Percentiles rank a stretch among this genome's conserved stretches.
Evolutionary conservation across 176 grass and related monocot genomes (phyloP).

Genomic region (Musa beccarii): DNA sequence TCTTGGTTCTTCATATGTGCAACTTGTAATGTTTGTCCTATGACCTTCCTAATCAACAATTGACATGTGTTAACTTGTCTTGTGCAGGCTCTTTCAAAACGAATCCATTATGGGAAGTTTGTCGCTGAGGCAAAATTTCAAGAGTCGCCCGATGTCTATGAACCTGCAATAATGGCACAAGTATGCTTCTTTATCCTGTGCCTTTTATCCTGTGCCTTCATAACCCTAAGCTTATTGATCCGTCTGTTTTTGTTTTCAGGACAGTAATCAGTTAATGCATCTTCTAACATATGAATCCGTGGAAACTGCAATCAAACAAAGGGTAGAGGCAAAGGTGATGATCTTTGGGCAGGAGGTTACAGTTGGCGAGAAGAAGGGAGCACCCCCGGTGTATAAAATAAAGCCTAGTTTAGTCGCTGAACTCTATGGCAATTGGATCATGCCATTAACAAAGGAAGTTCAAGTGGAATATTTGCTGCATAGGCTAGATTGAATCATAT

Average conservation of each 20-base stretch:
- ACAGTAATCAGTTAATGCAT: constrained; percentile 39
- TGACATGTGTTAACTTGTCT: neutral
- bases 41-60: neutral
- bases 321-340: constrained; percentile 54
- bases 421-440: constrained; percentile 65
- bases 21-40: too few species aligned
- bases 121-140: constrained; percentile 86
- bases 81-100: constrained; percentile 71
- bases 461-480: constrained; percentile 66
- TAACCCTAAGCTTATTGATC: neutral
- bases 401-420: constrained; percentile 49
- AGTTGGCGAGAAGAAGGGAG: constrained; percentile 12
- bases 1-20: too few species aligned
- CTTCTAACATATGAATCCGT: constrained; percentile 59
- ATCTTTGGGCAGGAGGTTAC: constrained; percentile 74
- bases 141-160: constrained; percentile 47
- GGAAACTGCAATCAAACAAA: constrained; percentile 42
- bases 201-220: constrained; percentile 6
- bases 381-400: constrained; percentile 56
- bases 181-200: constrained; percentile 12
- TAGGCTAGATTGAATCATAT: constrained; percentile 49
- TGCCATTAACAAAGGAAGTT: constrained; percentile 86
- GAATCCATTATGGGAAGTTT: constrained; percentile 91
- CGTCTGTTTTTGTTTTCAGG: constrained; percentile 30
- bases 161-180: constrained; percentile 49